Percentiles rank a stretch among this genome's conserved stretches.
Conservation (phyloP, 2,329 filamentous ascomycete species). For the Fusarium stilboides region DNA sequence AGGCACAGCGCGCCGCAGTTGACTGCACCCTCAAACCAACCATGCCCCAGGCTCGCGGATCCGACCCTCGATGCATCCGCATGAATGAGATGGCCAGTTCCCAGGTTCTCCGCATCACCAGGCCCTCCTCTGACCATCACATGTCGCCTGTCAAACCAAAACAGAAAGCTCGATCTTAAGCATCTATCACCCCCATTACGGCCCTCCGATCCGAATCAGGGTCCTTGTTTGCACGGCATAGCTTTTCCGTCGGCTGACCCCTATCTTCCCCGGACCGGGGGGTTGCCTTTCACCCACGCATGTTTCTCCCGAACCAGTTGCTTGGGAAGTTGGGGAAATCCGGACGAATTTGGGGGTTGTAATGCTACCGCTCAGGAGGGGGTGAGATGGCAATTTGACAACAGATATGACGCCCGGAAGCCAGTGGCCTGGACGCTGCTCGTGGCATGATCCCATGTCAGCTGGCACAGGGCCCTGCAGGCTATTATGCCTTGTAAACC, state of each 20-base stretch:
- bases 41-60: conserved; percentile 35
- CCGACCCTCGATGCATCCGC: conserved; percentile 42
- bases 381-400: conserved; percentile 18
- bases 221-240: conserved; percentile 30
- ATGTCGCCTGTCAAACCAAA: conserved; percentile 39
- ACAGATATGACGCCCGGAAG: conserved; percentile 12
- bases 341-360: conserved; percentile 38
- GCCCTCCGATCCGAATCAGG: conserved; percentile 44
- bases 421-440: conserved; percentile 21
- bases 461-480: conserved; percentile 29
- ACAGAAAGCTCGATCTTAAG: conserved; percentile 37
- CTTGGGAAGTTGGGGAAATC: conserved; percentile 43
- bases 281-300: conserved; percentile 17
- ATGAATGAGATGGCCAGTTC: conserved; percentile 35
- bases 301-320: conserved; percentile 30
- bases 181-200: conserved; percentile 16
- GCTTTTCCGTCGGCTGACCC: conserved; percentile 45
- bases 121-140: conserved; percentile 40
- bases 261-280: conserved; percentile 34
- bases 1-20: conserved; percentile 17
- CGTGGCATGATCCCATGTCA: conserved; percentile 38
- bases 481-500: conserved; percentile 32
- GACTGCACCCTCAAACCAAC: background rate
- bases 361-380: background rate
- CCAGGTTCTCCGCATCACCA: conserved; percentile 48